Conservation (phyloP, 306 rosid species). For the Cucumis hystrix region DNA sequence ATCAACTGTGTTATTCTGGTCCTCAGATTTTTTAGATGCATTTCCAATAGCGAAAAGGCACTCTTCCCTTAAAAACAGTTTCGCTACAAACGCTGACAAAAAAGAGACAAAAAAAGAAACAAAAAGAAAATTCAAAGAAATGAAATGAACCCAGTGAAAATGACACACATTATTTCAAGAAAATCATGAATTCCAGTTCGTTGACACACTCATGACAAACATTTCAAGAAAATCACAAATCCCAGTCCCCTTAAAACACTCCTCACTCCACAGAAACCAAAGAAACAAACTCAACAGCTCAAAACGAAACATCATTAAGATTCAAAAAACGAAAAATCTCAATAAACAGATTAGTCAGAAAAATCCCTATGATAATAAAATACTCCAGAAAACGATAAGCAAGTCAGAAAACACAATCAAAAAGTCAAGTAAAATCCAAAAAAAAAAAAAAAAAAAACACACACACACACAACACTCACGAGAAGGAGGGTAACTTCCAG, state of each 20-base stretch:
- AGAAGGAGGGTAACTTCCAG: slow-evolving; percentile 40
- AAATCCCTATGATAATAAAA: background rate
- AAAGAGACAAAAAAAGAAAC: background rate
- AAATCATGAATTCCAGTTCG: background rate
- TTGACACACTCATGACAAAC: background rate
- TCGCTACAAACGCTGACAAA: slow-evolving; percentile 33
- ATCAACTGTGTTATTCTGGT: background rate
- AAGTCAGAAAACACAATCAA: background rate
- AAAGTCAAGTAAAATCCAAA: background rate
- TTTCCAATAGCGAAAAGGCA: slow-evolving; percentile 19
- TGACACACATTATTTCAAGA: background rate
- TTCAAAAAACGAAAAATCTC: background rate
- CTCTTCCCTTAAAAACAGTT: slow-evolving; percentile 23
- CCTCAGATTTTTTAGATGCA: slow-evolving; percentile 20
- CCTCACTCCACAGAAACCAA: background rate
- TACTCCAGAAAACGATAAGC: background rate
- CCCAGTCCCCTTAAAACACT: background rate
- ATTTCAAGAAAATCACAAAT: background rate
- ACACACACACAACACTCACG: slow-evolving; percentile 23
- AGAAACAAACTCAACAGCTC: background rate
- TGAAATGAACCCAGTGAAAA: background rate
- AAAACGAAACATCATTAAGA: background rate
- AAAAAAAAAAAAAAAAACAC: no score
- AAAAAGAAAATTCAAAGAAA: background rate
- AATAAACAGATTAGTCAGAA: background rate